phyloP scores from a whole-genome alignment of 1,284 basidiomycete species.

The Malassezia yamatoensis region DNA sequence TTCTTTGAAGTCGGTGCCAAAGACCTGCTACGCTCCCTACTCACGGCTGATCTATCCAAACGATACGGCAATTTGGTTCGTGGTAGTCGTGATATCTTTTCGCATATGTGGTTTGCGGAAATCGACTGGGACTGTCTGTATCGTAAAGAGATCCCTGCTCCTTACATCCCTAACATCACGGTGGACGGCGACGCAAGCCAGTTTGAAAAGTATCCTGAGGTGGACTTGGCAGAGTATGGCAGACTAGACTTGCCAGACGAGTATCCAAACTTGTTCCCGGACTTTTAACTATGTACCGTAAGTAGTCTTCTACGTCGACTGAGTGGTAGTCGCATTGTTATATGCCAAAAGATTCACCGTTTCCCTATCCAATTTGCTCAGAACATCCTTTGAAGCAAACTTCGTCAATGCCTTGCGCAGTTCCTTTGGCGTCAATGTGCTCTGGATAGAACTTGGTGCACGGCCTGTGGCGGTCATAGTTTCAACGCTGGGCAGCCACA shows the following conservation, averaged over 20 bases:
- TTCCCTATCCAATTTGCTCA: constrained; percentile 49
- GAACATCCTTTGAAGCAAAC: constrained; percentile 56
- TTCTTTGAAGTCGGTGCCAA: constrained; percentile 71
- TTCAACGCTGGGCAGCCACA: constrained; percentile 9
- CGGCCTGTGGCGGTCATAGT: neutral
- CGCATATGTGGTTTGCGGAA: constrained; percentile 91
- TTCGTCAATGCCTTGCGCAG: constrained; percentile 65
- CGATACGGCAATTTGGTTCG: constrained; percentile 84
- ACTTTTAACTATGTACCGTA: constrained; percentile 23
- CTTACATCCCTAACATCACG: constrained; percentile 64
- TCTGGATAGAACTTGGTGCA: constrained; percentile 49
- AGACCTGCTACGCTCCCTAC: constrained; percentile 77
- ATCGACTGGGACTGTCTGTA: constrained; percentile 84
- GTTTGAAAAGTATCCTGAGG: constrained; percentile 43
- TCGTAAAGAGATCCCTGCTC: constrained; percentile 82
- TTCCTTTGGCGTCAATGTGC: constrained; percentile 52
- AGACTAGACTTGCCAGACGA: constrained; percentile 31
- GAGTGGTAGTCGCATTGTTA: constrained; percentile 40
- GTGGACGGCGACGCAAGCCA: constrained; percentile 49
- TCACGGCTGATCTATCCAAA: constrained; percentile 80
- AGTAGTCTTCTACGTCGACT: neutral
- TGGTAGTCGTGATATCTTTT: constrained; percentile 89
- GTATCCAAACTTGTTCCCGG: constrained; percentile 38
- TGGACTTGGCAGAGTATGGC: constrained; percentile 39
- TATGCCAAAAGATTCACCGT: constrained; percentile 43